These are phyloP conservation scores for Plantago lanceolata DNA, from an alignment of 305 asterid species.

Conservation along the genomic window DNA sequence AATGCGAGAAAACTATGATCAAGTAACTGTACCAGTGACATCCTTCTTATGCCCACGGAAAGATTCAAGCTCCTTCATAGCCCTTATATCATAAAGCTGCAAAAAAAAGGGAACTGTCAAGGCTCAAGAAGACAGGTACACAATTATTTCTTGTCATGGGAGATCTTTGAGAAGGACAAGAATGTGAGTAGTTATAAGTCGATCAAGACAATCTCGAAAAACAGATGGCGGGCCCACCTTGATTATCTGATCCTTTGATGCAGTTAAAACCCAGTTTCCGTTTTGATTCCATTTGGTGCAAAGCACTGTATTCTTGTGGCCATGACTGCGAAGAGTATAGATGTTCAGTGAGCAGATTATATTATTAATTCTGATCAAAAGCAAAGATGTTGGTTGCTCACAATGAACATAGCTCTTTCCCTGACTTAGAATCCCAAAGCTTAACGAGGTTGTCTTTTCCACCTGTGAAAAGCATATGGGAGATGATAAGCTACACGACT, in stretches of 20 bases:
- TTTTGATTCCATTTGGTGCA: constrained; percentile 93
- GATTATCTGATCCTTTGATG: constrained; percentile 96
- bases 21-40: constrained; percentile 63
- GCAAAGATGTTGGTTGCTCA: constrained; percentile 33
- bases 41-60: constrained; percentile 96
- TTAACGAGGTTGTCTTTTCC: constrained; percentile 98
- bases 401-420: constrained; percentile 90
- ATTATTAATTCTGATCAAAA: constrained; percentile 8
- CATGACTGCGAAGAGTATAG: constrained; percentile 62
- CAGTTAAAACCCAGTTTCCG: constrained; percentile 96
- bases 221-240: constrained; percentile 46
- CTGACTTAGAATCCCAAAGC: constrained; percentile 99
- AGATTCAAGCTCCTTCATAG: constrained; percentile 97
- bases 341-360: constrained; percentile 20
- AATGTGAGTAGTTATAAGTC: too few species aligned
- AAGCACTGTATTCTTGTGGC: constrained; percentile 94
- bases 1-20: constrained; percentile 18
- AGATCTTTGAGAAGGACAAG: constrained; percentile 15
- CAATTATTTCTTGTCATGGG: background rate
- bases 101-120: constrained; percentile 22
- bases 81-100: constrained; percentile 97
- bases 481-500: constrained; percentile 15
- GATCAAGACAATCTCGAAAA: constrained; percentile 9
- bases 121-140: constrained; percentile 18
- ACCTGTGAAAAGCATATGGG: constrained; percentile 49